phyloP scores from a whole-genome alignment of 116 monocot species.

The Papilionanthe hybrid region DNA sequence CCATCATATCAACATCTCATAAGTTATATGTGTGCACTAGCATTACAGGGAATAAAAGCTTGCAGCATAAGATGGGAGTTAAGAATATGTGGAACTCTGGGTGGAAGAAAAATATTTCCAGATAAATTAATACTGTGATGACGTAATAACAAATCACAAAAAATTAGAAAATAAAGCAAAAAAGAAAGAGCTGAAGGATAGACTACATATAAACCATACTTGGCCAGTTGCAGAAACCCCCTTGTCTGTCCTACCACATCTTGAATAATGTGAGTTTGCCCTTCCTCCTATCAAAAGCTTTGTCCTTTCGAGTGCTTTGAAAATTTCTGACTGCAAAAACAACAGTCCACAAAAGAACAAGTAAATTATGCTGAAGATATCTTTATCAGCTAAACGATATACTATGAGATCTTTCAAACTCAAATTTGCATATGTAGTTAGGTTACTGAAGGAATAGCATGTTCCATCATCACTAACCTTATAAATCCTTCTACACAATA shows the following conservation, averaged over 20 bases:
- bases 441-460: background rate
- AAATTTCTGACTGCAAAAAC: slow-evolving; percentile 74
- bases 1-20: background rate
- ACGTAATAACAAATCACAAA: background rate
- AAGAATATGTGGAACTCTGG: background rate
- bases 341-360: slow-evolving; percentile 2
- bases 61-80: background rate
- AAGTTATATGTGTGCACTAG: background rate
- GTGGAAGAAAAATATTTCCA: background rate
- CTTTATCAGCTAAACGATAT: background rate
- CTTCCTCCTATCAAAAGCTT: slow-evolving; percentile 58
- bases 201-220: slow-evolving; percentile 28
- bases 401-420: background rate
- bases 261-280: slow-evolving; percentile 63
- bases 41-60: background rate
- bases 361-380: background rate
- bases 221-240: slow-evolving; percentile 95
- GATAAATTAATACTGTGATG: background rate
- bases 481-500: background rate
- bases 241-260: slow-evolving; percentile 97
- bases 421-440: background rate
- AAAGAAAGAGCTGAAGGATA: background rate
- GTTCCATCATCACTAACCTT: background rate
- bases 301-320: slow-evolving; percentile 85
- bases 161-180: background rate